phyloP scores from a whole-genome alignment of 495 filamentous ascomycete genomes.

The Geopyxis carbonaria region DNA sequence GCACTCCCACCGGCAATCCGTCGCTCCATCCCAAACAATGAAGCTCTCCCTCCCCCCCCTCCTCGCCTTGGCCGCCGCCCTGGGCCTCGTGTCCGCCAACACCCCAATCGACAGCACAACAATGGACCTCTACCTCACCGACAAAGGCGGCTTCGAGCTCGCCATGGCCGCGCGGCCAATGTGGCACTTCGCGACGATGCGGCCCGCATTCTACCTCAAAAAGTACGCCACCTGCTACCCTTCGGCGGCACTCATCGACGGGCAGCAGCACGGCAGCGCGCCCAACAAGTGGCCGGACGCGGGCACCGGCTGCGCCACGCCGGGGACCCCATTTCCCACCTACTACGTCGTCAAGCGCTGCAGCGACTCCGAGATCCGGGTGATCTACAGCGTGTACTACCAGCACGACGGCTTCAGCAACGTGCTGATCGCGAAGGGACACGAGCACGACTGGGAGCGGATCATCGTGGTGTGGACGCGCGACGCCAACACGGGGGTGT shows the following conservation, averaged over 20 bases:
- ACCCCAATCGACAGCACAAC: constrained; percentile 12
- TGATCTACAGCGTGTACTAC: constrained; percentile 15
- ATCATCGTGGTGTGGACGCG: constrained; percentile 21
- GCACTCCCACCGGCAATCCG: too few relatives aligned
- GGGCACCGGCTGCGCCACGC: constrained; percentile 12
- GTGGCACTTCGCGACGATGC: constrained; percentile 18
- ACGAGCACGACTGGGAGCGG: constrained; percentile 18
- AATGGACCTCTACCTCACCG: constrained; percentile 15
- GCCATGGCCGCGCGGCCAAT: constrained; percentile 18
- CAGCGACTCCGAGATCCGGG: constrained; percentile 12
- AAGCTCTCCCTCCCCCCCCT: too few relatives aligned
- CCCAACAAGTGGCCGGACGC: constrained; percentile 14
- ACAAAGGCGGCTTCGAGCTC: constrained; percentile 12
- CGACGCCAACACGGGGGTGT: constrained; percentile 5
- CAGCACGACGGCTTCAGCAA: constrained; percentile 18
- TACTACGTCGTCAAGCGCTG: constrained; percentile 19
- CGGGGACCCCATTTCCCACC: constrained; percentile 17
- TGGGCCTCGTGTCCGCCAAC: constrained; percentile 10
- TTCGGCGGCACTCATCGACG: constrained; percentile 8
- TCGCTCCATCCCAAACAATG: too few relatives aligned
- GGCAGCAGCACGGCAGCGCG: constrained; percentile 16
- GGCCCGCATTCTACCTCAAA: not conserved
- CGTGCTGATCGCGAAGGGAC: constrained; percentile 13
- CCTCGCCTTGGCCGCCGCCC: too few relatives aligned
- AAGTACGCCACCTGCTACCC: constrained; percentile 17